These are phyloP conservation scores for Acacia concinna DNA, from an alignment of 331 rosid species.

Conservation along the genomic window DNA sequence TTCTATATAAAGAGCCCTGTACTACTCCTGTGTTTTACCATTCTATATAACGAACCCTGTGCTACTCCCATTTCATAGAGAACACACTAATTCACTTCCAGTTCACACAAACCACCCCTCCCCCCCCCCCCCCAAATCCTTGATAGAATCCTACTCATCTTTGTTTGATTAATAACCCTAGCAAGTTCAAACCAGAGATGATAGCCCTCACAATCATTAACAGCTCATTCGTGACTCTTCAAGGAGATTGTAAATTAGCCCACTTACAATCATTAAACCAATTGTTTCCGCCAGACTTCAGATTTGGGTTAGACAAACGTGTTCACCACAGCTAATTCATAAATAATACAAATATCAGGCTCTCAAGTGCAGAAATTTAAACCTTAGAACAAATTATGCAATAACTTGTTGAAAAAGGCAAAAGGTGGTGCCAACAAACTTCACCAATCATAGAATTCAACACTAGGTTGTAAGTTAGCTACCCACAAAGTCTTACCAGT, in stretches of 20 bases:
- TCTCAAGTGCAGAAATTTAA: background rate
- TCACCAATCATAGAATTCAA: constrained; percentile 18
- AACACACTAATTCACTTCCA: background rate
- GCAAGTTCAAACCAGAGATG: background rate
- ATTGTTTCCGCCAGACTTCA: background rate
- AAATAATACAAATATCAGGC: background rate
- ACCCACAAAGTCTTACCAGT: constrained; percentile 66
- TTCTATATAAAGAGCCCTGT: background rate
- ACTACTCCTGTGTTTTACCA: background rate
- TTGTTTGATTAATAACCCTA: background rate
- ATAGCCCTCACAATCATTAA: background rate
- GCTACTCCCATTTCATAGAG: background rate
- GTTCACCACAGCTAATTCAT: background rate
- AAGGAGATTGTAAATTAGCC: background rate
- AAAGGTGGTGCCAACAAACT: constrained; percentile 18
- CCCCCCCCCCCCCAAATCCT: no score
- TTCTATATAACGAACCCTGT: background rate
- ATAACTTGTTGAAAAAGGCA: background rate
- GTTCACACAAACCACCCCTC: background rate
- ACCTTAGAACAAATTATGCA: background rate
- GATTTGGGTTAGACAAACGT: background rate
- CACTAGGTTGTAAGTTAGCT: constrained; percentile 29
- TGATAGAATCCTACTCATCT: background rate
- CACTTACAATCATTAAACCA: background rate
- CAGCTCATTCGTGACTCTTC: background rate